Evolutionary conservation across 202 grass and related monocot species (phyloP).

Genomic region (Dendrocalamus latiflorus): DNA sequence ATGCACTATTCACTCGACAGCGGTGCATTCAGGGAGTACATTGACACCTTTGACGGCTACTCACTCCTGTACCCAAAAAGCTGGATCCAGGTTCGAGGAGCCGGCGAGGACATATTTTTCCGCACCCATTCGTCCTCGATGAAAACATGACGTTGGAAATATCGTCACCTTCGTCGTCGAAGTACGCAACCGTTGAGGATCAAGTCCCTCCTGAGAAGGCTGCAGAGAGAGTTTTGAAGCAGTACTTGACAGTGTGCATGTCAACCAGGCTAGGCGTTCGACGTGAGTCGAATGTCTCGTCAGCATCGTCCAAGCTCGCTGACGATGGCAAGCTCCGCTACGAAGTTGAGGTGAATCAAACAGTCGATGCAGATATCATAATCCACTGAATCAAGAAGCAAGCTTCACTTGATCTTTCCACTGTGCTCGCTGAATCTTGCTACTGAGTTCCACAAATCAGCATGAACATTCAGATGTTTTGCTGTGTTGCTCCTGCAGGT

Average conservation of each 20-base stretch:
- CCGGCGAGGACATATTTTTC: too few relatives aligned
- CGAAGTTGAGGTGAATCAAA: too few relatives aligned
- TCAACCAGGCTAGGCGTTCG: slow-evolving; percentile 67
- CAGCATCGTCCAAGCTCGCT: slow-evolving; percentile 47
- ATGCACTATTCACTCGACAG: too few relatives aligned
- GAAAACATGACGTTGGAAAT: too few relatives aligned
- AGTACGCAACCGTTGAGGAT: too few relatives aligned
- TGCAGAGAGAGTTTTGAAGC: slow-evolving; percentile 59
- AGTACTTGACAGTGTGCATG: slow-evolving; percentile 89
- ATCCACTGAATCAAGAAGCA: neutral
- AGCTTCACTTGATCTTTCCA: neutral
- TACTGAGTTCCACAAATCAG: too few relatives aligned
- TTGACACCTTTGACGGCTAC: slow-evolving; percentile 79
- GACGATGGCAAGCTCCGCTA: slow-evolving; percentile 71
- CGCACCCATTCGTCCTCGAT: too few relatives aligned
- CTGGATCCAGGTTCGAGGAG: slow-evolving; percentile 78
- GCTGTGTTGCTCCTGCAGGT: slow-evolving; percentile 34
- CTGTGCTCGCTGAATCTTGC: neutral
- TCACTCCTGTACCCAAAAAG: slow-evolving; percentile 66
- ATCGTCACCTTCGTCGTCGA: too few relatives aligned
- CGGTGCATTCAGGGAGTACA: slow-evolving; percentile 68
- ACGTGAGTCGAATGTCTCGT: slow-evolving; percentile 62
- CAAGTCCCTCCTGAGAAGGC: too few relatives aligned
- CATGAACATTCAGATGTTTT: neutral
- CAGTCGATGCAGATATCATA: neutral